Base-by-base conservation (phyloP, 2,329 filamentous ascomycete species). In the Tolypocladium tropicale region DNA sequence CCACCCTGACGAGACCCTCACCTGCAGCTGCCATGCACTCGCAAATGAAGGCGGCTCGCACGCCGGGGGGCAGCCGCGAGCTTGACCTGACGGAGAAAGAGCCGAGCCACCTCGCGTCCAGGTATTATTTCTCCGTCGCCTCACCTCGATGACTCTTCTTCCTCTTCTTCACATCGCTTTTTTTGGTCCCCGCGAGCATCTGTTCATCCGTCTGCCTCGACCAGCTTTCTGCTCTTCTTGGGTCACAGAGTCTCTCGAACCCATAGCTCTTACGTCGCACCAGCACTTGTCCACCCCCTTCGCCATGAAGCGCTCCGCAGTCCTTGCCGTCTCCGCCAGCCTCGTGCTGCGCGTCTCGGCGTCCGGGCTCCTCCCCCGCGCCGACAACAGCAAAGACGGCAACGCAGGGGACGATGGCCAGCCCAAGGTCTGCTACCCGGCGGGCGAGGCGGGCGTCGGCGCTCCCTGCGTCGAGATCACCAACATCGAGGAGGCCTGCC, bases 401-500 rank as follows among this genome's bases (percentile, higher is more conserved):
- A 43, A 25, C 12, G 21, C 16, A 4, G 16, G 11, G 7, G 41
- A 41, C 14, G n/a, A 55, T 2, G 36, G 52, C 28, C 21, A 34
- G 34, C 14, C 53, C 52, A 53, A 58, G 32, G 57, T 59, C 34
- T 62, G 56, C 43, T 59, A 58, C 32, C 60, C 53, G 12, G 39
- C 39, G 18, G 33, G 32, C n/a, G 21, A 55, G 4, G 46, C 34
- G 10, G 57, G 53, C 7, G 28, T 28, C 18, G 25, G 62, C 18
- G 63, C 66, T 18, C 69, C 67, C 18, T 71, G 69, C 57, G 56
- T 67, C 52, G 60, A 64, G 39, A 64, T 70, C 53, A 56, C 57
- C 53, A 62, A 57, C 54, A 68, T 71, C 53, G 67, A 69, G 57
- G 52, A 57, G 0, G 56, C 60, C n/a, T 72, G 69, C 60, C 54